Base-by-base conservation (phyloP, 2,329 filamentous ascomycete species). In the Cylindrodendrum hubeiense region DNA sequence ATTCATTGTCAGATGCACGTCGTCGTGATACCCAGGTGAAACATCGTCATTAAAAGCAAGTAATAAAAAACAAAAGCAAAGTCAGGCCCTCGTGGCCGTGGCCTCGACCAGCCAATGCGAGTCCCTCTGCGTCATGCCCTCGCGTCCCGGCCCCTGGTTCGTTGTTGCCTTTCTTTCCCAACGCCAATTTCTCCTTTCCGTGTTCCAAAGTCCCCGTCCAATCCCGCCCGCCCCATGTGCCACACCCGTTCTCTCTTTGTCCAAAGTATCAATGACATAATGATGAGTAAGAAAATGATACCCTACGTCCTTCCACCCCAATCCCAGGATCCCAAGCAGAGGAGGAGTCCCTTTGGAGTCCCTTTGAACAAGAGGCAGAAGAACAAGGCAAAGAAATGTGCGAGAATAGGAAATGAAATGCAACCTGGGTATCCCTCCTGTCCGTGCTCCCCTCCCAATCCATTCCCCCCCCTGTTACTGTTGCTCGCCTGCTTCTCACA, bases 361-460 rank as follows among this genome's bases (percentile, higher is more conserved):
- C 61, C 50, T 62, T 61, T 62, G 51, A 57, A 53, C 59, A 62
- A 52, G 60, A 53, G 58, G 43, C 54, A 52, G 30, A 67, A 65
- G 56, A 34, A 33, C 50, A 49, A 57, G 44, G 46, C 43, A 56
- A 63, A 63, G 61, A 54, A 65, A 66, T 67, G 63, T 71, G 50
- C 53, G 50, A 54, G 60, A 70, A 62, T 41, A 60, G 53, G 39
- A 70, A 63, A 43, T 33, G 30, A 70, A 71, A 73, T 66, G 69
- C 61, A 71, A 33, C 60, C 61, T 67, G 71, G 71, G 71, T 72
- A 72, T 73, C 61, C 69, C 58, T 61, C 60, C 34, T 30, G 10
- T 49, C 44, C 15, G 17, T n/a, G 37, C 51, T 50, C 59, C 60
- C 47, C 21, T 7, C 26, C 28, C 22, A n/a, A 41, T 37, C 41